phyloP scores from a whole-genome alignment of 306 rosid genomes.

The Cucumis sativus region DNA sequence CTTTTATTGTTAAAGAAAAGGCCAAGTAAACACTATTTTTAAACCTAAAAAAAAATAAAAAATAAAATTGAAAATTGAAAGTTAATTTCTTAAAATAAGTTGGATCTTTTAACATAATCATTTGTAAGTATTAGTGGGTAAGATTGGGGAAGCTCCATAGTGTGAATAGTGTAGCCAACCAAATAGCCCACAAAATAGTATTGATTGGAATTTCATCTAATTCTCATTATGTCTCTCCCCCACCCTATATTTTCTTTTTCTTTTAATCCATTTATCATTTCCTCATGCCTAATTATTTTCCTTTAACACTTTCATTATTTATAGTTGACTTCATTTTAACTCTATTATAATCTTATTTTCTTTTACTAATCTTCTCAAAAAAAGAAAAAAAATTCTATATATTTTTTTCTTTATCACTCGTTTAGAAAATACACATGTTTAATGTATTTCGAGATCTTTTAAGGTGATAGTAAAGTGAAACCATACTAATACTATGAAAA shows the following conservation, averaged over 20 bases:
- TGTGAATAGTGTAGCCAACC: constrained; percentile 20
- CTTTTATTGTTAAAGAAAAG: too few relatives aligned
- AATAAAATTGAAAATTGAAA: too few relatives aligned
- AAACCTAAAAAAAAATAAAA: too few relatives aligned
- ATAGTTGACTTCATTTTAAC: not conserved
- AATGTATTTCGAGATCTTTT: too few relatives aligned
- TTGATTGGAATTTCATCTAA: constrained; percentile 15
- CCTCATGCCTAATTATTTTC: not conserved
- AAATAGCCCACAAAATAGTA: constrained; percentile 12
- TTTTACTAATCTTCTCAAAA: too few relatives aligned
- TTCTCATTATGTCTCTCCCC: constrained; percentile 21
- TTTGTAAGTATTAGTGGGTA: not conserved
- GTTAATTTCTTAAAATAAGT: not conserved
- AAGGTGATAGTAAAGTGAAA: too few relatives aligned
- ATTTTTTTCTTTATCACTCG: too few relatives aligned
- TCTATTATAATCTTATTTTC: not conserved
- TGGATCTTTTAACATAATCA: not conserved
- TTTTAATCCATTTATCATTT: not conserved
- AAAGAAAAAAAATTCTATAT: too few relatives aligned
- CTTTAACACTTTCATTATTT: not conserved
- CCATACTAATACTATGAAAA: too few relatives aligned
- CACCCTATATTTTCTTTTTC: not conserved
- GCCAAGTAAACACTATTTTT: too few relatives aligned
- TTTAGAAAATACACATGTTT: too few relatives aligned
- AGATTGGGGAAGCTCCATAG: not conserved